phyloP scores from a whole-genome alignment of 768 basidiomycete species.

The Cystobasidium ongulense region DNA sequence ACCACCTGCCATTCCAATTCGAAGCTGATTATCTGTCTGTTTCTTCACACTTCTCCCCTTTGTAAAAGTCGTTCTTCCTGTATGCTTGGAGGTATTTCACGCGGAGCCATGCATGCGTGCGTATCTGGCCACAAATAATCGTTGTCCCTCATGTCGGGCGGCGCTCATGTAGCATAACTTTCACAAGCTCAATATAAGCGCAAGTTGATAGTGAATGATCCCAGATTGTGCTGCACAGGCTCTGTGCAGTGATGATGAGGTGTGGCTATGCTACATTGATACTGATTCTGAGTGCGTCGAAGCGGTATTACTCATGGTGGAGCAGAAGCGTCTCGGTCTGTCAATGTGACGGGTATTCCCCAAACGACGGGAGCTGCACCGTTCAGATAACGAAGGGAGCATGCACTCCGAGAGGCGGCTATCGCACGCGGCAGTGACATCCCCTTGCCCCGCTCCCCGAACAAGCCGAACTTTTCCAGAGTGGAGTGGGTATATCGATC shows the following conservation, averaged over 20 bases:
- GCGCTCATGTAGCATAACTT: conserved; percentile 22
- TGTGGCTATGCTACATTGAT: neutral
- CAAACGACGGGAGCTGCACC: conserved; percentile 93
- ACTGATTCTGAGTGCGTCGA: no score
- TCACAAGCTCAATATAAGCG: neutral
- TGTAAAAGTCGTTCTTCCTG: conserved; percentile 12
- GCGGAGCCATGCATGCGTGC: conserved; percentile 23
- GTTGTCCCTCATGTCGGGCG: conserved; percentile 16
- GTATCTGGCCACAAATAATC: conserved; percentile 13
- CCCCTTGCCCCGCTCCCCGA: conserved; percentile 27
- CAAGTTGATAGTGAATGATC: neutral
- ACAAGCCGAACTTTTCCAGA: conserved; percentile 61
- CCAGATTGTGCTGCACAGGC: neutral
- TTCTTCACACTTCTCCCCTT: neutral
- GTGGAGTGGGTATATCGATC: conserved; percentile 83
- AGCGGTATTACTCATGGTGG: no score
- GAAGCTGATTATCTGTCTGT: neutral
- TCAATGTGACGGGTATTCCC: conserved; percentile 85
- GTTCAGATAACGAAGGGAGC: conserved; percentile 85
- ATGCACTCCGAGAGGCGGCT: conserved; percentile 65
- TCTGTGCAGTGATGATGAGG: conserved; percentile 29
- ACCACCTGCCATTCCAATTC: neutral
- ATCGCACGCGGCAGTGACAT: conserved; percentile 66
- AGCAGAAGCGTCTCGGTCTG: conserved; percentile 31
- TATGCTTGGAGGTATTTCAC: conserved; percentile 26